Evolutionary conservation across 106 monocot species (phyloP), one percentile per base, ranked within the genome.

Genomic region (Iris macrosiphon): DNA sequence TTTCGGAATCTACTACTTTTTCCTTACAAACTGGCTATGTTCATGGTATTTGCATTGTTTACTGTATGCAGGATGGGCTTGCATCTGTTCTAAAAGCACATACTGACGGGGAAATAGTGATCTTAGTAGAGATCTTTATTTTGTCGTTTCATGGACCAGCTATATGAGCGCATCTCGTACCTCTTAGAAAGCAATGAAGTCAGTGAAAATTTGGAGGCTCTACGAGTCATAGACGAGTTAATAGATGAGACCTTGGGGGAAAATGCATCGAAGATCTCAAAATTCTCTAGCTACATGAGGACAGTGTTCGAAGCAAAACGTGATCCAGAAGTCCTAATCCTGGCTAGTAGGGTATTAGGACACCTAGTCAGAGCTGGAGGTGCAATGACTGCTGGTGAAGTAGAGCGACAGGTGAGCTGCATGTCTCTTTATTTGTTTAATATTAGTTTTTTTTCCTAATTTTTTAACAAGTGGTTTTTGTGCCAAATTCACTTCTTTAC

Each of bases 191-290:
- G 83, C 65, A 83, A 51, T 55, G 87, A 91, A 24, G 72, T 83
- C 50, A 51, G 80, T 40, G 91, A 98, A 6, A 98, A 98, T 70
- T 53, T 98, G 18, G 74, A 75, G 15, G 98, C 91, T 44, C 55
- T 98, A 40, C 80, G 86, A 30, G 91, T 83, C n/a, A 84, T 98
- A 20, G 74, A 91, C 72, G 98, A 73, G n/a, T 55, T 98, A 42
- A 98, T 98, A 45, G 98, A 87, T 35, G 68, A 84, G 10, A 52
- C 68, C 31, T 59, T 83, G 41, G 98, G 87, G 44, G 98, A 98
- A 72, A 84, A 72, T 75, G 98, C 87, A 29, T 78, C 87, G 20
- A 98, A 91, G 40, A 91, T 98, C 40, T 83, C 91, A 46, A 98
- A 75, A 52, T 83, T 98, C 60, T 87, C 91, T 23, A 78, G 47